Base-by-base conservation (phyloP, 2,329 filamentous ascomycete species). In the Colletotrichum australisinense region DNA sequence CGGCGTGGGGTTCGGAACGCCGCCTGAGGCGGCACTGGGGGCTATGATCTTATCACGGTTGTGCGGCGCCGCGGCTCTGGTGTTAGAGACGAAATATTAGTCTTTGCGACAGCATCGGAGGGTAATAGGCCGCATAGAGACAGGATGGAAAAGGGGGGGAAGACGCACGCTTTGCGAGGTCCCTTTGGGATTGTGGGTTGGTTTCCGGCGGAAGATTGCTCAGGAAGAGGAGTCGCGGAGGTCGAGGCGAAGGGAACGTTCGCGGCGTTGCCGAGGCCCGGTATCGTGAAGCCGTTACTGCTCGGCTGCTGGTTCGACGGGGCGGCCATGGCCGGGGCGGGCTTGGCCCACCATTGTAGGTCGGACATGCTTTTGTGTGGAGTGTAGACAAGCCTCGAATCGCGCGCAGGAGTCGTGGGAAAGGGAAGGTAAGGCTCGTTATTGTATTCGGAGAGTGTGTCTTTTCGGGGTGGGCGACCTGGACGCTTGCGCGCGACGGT, bases 1-100 rank as follows among this genome's bases (percentile, higher is more conserved):
- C 0, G 82, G 58, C 1, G 88, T 88, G 0, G 94, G 90, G 0
- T 88, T 78, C 0, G 94, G 94, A 28, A 92, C 81, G 64, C 89
- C 89, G 64, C 89, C 89, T 0, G 89, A 91, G 4, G 73, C 83
- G 7, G 68, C 59, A 75, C 83, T 87, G 75, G 79, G 83, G 30
- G 72, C 60, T 24, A 68, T 30, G 35, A 75, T 72, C 30, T 63
- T 78, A 74, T 76, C 63, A 67, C 56, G 65, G 68, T 72, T 62
- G 38, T n/a, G 35, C 7, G 32, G 35, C 30, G 46, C 38, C 52
- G 14, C 32, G 12, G 42, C 60, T 42, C 57, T 59, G 22, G 22
- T 19, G 38, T 3, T 5, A 28, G 9, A 19, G 8, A 32, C 16
- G 22, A 16, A 16, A 42, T 30, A 30, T 63, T 32, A 58, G 63